These are phyloP conservation scores for Alnus glutinosa DNA, from an alignment of 306 rosid genomes.

Conservation along the genomic window DNA sequence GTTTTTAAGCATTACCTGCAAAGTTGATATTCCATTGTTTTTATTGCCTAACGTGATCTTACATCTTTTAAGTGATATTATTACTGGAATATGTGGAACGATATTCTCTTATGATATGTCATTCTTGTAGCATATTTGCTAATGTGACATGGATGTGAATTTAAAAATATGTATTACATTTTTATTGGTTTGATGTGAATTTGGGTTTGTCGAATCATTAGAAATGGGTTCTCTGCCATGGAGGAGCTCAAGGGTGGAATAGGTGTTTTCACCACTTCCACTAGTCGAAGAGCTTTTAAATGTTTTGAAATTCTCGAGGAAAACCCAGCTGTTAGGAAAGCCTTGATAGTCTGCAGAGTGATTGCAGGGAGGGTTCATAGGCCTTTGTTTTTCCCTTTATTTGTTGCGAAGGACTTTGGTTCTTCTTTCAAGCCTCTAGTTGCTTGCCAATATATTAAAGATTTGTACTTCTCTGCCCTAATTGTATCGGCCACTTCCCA, in stretches of 20 bases:
- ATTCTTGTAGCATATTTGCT: no score
- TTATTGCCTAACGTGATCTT: no score
- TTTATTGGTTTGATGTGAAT: no score
- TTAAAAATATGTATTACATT: no score
- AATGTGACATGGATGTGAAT: no score
- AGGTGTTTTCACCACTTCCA: constrained; percentile 92
- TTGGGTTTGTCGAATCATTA: constrained; percentile 78
- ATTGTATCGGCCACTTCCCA: constrained; percentile 31
- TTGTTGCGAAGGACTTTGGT: constrained; percentile 36
- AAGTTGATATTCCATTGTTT: no score
- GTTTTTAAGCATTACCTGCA: no score
- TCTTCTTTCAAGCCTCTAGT: constrained; percentile 29
- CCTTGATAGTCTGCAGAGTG: constrained; percentile 76
- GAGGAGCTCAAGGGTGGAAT: constrained; percentile 82
- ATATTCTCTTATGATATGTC: no score
- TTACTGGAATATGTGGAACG: no score
- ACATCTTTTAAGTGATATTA: no score
- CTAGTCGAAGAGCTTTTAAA: constrained; percentile 89
- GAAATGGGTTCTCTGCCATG: constrained; percentile 81
- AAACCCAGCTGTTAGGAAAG: constrained; percentile 49
- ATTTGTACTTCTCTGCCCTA: constrained; percentile 21
- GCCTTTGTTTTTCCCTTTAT: constrained; percentile 42
- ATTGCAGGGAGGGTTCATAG: constrained; percentile 90
- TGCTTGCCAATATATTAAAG: background rate
- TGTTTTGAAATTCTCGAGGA: constrained; percentile 49